These are phyloP conservation scores for Alternaria burnsii DNA, from an alignment of 2,329 filamentous ascomycete species.

Conservation along the genomic window DNA sequence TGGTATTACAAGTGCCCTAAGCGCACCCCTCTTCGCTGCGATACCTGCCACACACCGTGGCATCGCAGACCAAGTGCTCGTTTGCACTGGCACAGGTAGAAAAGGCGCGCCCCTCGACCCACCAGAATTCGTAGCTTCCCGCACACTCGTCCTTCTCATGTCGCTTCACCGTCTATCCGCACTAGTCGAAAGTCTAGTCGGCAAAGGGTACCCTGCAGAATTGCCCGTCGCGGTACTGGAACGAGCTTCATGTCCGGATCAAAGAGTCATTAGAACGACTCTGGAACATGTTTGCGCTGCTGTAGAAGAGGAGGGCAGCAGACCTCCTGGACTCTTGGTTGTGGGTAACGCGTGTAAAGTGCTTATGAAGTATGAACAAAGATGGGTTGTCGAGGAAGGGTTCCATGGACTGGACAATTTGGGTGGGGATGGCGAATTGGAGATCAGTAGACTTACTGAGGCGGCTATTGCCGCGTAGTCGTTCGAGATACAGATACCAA, in stretches of 20 bases:
- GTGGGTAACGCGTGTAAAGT: conserved; percentile 86
- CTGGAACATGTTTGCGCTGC: conserved; percentile 80
- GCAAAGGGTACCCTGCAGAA: conserved; percentile 70
- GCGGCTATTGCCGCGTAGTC: conserved; percentile 14
- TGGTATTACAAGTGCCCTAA: conserved; percentile 87
- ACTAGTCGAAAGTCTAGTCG: conserved; percentile 72
- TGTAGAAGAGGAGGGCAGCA: conserved; percentile 86
- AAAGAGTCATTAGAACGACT: conserved; percentile 89
- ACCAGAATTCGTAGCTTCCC: conserved; percentile 76
- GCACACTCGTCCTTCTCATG: conserved; percentile 96
- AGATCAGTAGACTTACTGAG: conserved; percentile 27
- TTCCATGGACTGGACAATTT: conserved; percentile 73
- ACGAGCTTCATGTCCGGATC: conserved; percentile 91
- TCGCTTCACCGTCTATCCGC: conserved; percentile 83
- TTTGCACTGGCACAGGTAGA: conserved; percentile 96
- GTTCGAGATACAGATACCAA: not conserved
- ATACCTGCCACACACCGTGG: conserved; percentile 90
- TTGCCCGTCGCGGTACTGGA: conserved; percentile 94
- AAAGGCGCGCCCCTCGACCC: conserved; percentile 85
- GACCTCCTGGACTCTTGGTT: conserved; percentile 88
- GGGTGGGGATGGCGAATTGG: conserved; percentile 32
- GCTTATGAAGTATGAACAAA: conserved; percentile 67
- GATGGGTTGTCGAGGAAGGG: conserved; percentile 88
- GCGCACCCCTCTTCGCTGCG: conserved; percentile 84
- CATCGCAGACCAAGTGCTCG: conserved; percentile 88